Conservation (phyloP, 164 flowering plant species). For the Piper betle region DNA sequence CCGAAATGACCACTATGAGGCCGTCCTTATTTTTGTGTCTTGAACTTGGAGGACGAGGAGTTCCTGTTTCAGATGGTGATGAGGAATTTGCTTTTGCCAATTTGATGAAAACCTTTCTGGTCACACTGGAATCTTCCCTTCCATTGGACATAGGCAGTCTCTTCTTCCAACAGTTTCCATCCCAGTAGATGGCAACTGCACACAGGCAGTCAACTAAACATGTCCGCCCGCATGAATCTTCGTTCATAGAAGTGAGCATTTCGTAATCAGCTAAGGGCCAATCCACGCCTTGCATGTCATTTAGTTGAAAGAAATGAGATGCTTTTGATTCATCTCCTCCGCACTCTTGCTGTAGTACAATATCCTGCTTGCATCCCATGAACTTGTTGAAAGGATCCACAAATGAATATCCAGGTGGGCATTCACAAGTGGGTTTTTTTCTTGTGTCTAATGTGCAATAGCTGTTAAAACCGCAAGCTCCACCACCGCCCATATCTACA, state of each 20-base stretch:
- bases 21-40: slow-evolving; percentile 3
- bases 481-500: slow-evolving; percentile 3
- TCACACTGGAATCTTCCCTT: slow-evolving; percentile 1
- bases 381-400: slow-evolving; percentile 26
- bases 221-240: slow-evolving; percentile 23
- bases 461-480: slow-evolving; percentile 32
- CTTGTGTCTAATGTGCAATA: slow-evolving; percentile 16
- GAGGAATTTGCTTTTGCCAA: slow-evolving; percentile 9
- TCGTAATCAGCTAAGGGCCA: slow-evolving; percentile 37
- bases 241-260: slow-evolving; percentile 1
- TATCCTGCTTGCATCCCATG: slow-evolving; percentile 31
- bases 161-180: slow-evolving; percentile 36
- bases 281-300: slow-evolving; percentile 12
- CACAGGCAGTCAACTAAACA: slow-evolving; percentile 49
- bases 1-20: slow-evolving; percentile 12
- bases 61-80: background rate
- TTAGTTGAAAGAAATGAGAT: background rate
- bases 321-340: background rate
- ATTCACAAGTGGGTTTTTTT: slow-evolving; percentile 17
- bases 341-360: slow-evolving; percentile 18
- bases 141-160: slow-evolving; percentile 31
- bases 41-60: background rate
- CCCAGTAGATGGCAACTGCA: slow-evolving; percentile 23
- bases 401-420: slow-evolving; percentile 23
- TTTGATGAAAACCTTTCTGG: slow-evolving; percentile 20